Percentiles rank a stretch among this genome's conserved stretches.
Evolutionary conservation across 2,329 filamentous ascomycete genomes (phyloP).

Genomic region (Phaeophleospora eucalypticola): DNA sequence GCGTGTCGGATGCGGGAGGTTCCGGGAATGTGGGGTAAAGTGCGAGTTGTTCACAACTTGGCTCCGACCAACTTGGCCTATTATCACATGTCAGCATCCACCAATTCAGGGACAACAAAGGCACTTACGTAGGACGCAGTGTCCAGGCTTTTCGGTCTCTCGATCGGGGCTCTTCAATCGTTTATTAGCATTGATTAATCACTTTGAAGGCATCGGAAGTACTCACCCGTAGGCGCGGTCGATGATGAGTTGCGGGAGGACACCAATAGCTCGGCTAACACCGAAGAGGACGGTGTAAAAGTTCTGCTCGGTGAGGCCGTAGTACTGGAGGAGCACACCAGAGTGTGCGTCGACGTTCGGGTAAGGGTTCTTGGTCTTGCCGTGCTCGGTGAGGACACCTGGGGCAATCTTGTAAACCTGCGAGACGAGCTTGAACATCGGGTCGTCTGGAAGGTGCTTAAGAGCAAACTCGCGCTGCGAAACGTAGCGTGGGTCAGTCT

Average conservation of each 20-base stretch:
- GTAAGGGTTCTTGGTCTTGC: constrained; percentile 99
- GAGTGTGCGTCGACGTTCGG: constrained; percentile 99
- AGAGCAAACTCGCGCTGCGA: constrained; percentile 97
- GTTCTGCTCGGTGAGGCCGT: constrained; percentile 96
- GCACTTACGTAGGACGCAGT: constrained; percentile 66
- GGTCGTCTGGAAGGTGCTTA: constrained; percentile 89
- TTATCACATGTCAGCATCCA: neutral
- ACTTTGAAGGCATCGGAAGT: too few species aligned
- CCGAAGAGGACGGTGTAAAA: constrained; percentile 99
- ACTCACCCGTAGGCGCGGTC: constrained; percentile 97
- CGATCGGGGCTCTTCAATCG: constrained; percentile 93
- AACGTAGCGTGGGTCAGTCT: constrained; percentile 98
- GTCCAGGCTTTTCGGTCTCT: constrained; percentile 98
- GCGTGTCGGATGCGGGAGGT: constrained; percentile 17
- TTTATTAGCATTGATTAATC: too few species aligned
- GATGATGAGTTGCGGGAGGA: constrained; percentile 98
- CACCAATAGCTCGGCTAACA: constrained; percentile 96
- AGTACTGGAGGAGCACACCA: constrained; percentile 98
- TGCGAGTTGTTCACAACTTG: constrained; percentile 64
- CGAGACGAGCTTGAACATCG: constrained; percentile 99
- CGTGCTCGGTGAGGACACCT: constrained; percentile 95
- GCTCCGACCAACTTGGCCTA: constrained; percentile 84
- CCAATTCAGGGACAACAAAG: neutral
- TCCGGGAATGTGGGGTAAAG: constrained; percentile 4
- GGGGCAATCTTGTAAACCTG: constrained; percentile 99